phyloP scores from a whole-genome alignment of 768 basidiomycete genomes.

The Leccinum barrowsii region DNA sequence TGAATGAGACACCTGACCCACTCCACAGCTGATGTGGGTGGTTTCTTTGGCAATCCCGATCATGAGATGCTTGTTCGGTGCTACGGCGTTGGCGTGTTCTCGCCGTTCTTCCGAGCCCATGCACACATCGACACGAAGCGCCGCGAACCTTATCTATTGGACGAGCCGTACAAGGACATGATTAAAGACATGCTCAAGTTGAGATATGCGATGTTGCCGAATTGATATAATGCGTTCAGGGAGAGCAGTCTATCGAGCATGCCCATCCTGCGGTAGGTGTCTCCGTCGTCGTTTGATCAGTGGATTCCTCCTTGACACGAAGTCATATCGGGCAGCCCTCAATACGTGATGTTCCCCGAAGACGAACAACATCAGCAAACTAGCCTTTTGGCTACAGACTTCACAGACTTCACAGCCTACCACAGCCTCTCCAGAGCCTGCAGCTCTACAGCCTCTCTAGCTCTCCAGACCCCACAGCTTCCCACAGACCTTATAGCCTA shows the following conservation, averaged over 20 bases:
- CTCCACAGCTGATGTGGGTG: slow-evolving; percentile 91
- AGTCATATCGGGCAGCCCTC: slow-evolving; percentile 57
- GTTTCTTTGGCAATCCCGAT: slow-evolving; percentile 97
- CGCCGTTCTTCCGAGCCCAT: slow-evolving; percentile 98
- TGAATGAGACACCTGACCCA: not conserved
- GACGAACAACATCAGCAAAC: slow-evolving; percentile 45
- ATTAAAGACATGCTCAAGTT: slow-evolving; percentile 75
- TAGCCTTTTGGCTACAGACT: no score
- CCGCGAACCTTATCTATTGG: slow-evolving; percentile 90
- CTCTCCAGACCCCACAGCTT: no score
- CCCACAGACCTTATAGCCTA: no score
- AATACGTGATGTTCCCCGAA: slow-evolving; percentile 90
- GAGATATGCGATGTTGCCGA: slow-evolving; percentile 81
- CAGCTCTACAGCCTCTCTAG: no score
- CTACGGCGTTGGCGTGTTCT: slow-evolving; percentile 95
- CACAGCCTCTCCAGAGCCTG: no score
- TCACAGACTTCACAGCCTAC: no score
- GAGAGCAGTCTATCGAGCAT: slow-evolving; percentile 79
- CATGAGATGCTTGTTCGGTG: slow-evolving; percentile 94
- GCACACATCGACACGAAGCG: slow-evolving; percentile 98
- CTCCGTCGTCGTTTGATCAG: not conserved
- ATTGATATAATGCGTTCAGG: slow-evolving; percentile 99
- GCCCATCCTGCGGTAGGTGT: slow-evolving; percentile 73
- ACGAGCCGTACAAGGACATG: slow-evolving; percentile 84
- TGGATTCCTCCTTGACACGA: not conserved